Percentiles rank a stretch among this genome's conserved stretches.
Evolutionary conservation across 2,329 filamentous ascomycete genomes (phyloP).

Genomic region (Chaetomium globosum): DNA sequence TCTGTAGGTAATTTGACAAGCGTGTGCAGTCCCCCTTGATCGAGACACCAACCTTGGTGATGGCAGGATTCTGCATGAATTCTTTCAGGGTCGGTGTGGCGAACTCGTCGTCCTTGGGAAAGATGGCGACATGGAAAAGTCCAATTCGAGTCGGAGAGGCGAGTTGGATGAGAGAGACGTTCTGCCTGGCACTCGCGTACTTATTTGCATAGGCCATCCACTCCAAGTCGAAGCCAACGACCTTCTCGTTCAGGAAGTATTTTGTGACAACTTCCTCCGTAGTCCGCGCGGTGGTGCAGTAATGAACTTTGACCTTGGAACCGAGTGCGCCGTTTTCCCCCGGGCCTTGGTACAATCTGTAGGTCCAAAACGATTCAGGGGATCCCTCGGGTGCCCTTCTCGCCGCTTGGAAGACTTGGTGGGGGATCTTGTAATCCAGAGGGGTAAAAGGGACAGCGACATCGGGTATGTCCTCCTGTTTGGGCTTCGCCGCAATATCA

Average conservation of each 20-base stretch:
- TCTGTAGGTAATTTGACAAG: conserved; percentile 64
- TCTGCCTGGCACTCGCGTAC: conserved; percentile 59
- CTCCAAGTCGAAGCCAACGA: conserved; percentile 89
- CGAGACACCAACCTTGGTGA: conserved; percentile 76
- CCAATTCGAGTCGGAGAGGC: conserved; percentile 75
- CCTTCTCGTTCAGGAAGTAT: conserved; percentile 67
- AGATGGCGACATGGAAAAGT: conserved; percentile 78
- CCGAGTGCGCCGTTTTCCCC: conserved; percentile 45
- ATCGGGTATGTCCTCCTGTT: conserved; percentile 23
- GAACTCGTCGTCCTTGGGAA: conserved; percentile 56
- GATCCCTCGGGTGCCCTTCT: conserved; percentile 50
- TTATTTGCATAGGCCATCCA: conserved; percentile 64
- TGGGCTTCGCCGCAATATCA: neutral
- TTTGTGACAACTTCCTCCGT: conserved; percentile 67
- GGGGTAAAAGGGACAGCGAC: conserved; percentile 44
- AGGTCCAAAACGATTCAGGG: conserved; percentile 65
- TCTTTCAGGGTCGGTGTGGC: conserved; percentile 70
- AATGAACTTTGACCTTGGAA: conserved; percentile 69
- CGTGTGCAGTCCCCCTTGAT: conserved; percentile 73
- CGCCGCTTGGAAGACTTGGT: conserved; percentile 52
- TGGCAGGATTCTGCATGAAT: conserved; percentile 69
- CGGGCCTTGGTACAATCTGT: conserved; percentile 65
- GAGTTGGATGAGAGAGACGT: conserved; percentile 81
- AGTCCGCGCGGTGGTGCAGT: conserved; percentile 69
- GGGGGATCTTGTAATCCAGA: conserved; percentile 52